phyloP scores from a whole-genome alignment of 345 rosid species.

The Salix exigua region DNA sequence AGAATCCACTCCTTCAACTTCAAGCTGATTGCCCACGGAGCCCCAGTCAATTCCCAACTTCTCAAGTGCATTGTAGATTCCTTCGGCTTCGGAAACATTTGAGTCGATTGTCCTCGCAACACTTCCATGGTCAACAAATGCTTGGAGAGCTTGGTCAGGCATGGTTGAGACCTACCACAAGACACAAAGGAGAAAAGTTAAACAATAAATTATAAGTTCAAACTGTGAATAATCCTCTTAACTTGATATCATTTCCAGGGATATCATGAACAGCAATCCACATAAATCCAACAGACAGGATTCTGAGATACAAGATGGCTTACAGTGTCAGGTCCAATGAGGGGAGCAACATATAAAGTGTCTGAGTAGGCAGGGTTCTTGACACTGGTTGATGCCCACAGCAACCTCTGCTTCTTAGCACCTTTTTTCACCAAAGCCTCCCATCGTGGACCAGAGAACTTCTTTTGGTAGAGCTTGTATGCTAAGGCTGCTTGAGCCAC shows the following conservation, averaged over 20 bases:
- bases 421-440: slow-evolving; percentile 91
- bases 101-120: slow-evolving; percentile 90
- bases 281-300: background rate
- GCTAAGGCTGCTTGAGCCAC: slow-evolving; percentile 97
- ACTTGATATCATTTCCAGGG: background rate
- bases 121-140: slow-evolving; percentile 74
- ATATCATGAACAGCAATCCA: background rate
- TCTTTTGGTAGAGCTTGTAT: slow-evolving; percentile 90
- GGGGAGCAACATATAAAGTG: slow-evolving; percentile 83
- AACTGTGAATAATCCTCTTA: background rate
- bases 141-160: slow-evolving; percentile 99
- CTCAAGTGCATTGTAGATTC: slow-evolving; percentile 91
- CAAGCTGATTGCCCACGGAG: slow-evolving; percentile 75
- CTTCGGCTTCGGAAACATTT: slow-evolving; percentile 85
- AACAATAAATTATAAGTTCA: slow-evolving; percentile 1
- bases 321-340: slow-evolving; percentile 94
- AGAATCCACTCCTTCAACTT: slow-evolving; percentile 82
- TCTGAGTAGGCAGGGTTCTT: slow-evolving; percentile 96
- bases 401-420: slow-evolving; percentile 92
- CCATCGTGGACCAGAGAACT: slow-evolving; percentile 98
- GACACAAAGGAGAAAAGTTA: background rate
- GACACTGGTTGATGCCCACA: slow-evolving; percentile 97
- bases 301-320: slow-evolving; percentile 16
- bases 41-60: slow-evolving; percentile 91
- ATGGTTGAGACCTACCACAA: slow-evolving; percentile 79